A percentile compares a stretch with the other conserved stretches of the same genome.
phyloP scores from a whole-genome alignment of 495 filamentous ascomycete species.

The Immersiella caudata region DNA sequence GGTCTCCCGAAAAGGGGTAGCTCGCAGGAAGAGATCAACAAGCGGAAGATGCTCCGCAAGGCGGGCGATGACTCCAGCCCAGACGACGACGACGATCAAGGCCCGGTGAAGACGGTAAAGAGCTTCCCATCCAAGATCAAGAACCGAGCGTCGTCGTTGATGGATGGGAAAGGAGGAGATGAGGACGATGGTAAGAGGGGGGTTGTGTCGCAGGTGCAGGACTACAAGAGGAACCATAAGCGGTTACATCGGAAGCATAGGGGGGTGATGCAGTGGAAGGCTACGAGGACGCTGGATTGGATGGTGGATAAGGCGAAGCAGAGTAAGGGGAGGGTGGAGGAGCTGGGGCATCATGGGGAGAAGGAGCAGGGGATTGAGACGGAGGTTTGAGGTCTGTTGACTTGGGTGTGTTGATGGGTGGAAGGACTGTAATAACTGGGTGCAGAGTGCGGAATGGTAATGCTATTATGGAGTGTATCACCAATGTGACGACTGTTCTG shows the following conservation, averaged over 20 bases:
- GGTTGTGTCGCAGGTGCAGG: conserved; percentile 44
- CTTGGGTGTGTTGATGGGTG: no score
- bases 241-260: conserved; percentile 64
- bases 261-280: conserved; percentile 72
- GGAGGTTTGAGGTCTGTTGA: conserved; percentile 39
- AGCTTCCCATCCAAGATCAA: conserved; percentile 29
- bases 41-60: conserved; percentile 32
- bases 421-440: no score
- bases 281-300: conserved; percentile 62
- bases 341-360: conserved; percentile 57
- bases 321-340: conserved; percentile 55
- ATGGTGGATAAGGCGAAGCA: conserved; percentile 59
- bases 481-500: no score
- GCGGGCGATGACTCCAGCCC: conserved; percentile 15
- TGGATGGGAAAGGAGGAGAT: conserved; percentile 31
- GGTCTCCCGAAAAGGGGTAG: neutral
- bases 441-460: no score
- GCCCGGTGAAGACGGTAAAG: conserved; percentile 29
- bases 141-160: conserved; percentile 18
- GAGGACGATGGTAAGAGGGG: conserved; percentile 48
- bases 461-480: no score
- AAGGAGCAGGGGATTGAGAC: conserved; percentile 66
- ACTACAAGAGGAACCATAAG: conserved; percentile 60
- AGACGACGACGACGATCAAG: conserved; percentile 12
- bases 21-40: conserved; percentile 27